phyloP scores from a whole-genome alignment of 2,329 filamentous ascomycete species.

The Diplodia mutila region DNA sequence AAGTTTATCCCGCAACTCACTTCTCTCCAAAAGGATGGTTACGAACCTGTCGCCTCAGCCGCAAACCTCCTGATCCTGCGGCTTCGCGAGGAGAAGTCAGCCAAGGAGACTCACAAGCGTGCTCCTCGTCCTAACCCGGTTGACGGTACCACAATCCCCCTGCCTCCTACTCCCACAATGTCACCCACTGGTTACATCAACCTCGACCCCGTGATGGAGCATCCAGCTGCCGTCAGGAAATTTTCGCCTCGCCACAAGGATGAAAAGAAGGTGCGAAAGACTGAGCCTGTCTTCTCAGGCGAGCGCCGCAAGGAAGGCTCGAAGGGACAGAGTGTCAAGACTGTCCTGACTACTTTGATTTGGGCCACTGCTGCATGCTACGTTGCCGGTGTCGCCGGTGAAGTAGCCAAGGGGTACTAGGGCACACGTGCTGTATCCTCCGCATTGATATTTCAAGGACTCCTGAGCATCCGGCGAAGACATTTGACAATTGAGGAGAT shows the following conservation, averaged over 20 bases:
- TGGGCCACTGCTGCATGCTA: slow-evolving; percentile 26
- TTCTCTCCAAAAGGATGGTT: slow-evolving; percentile 24
- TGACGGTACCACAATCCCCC: slow-evolving; percentile 39
- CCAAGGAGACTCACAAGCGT: neutral
- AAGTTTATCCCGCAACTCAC: slow-evolving; percentile 35
- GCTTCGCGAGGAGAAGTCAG: slow-evolving; percentile 23
- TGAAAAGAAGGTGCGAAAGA: slow-evolving; percentile 22
- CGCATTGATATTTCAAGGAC: neutral
- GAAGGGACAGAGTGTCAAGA: slow-evolving; percentile 16
- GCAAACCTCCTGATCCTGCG: slow-evolving; percentile 40
- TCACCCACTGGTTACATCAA: slow-evolving; percentile 26
- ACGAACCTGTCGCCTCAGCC: slow-evolving; percentile 37
- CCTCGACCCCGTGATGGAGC: slow-evolving; percentile 23
- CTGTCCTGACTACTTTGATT: slow-evolving; percentile 21
- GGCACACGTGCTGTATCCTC: neutral
- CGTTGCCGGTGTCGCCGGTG: slow-evolving; percentile 23
- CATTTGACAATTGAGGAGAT: neutral
- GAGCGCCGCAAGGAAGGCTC: neutral
- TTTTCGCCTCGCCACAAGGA: neutral
- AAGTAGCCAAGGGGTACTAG: slow-evolving; percentile 23
- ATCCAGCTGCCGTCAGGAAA: neutral
- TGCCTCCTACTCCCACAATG: slow-evolving; percentile 24
- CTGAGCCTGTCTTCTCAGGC: slow-evolving; percentile 24
- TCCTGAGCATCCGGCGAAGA: neutral
- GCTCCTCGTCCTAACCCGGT: slow-evolving; percentile 35